Evolutionary conservation across 495 filamentous ascomycete genomes (phyloP).

Genomic region (Aspergillus sparsus): DNA sequence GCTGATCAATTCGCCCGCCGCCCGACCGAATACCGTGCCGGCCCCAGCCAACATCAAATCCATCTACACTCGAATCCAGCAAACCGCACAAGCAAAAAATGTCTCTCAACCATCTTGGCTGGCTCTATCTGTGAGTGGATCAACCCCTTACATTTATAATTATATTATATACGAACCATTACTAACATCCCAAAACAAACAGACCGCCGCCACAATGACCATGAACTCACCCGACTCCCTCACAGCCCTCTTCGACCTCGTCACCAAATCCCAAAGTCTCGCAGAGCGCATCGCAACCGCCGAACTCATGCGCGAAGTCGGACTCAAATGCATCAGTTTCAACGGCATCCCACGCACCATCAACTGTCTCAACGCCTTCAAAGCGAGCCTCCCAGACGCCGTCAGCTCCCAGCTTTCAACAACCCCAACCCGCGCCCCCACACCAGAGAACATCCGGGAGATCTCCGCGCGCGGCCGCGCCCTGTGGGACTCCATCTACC

Average conservation of each 20-base stretch:
- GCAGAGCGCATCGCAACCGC: conserved; percentile 55
- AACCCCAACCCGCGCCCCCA: conserved; percentile 50
- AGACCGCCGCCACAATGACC: conserved; percentile 74
- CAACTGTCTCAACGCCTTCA: conserved; percentile 72
- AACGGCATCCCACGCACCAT: conserved; percentile 83
- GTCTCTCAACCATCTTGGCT: conserved; percentile 65
- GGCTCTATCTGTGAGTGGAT: conserved; percentile 56
- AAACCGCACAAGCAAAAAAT: conserved; percentile 52
- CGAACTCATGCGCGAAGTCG: conserved; percentile 76
- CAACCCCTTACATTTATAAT: background rate
- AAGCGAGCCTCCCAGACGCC: conserved; percentile 50
- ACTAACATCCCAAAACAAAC: background rate
- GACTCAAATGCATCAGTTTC: conserved; percentile 80
- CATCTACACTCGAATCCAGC: conserved; percentile 60
- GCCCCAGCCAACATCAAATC: conserved; percentile 60
- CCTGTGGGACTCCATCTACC: conserved; percentile 74
- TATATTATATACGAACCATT: too few relatives aligned
- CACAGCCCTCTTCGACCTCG: conserved; percentile 53
- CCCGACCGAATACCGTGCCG: conserved; percentile 65
- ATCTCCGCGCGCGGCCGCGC: conserved; percentile 56
- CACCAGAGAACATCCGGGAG: conserved; percentile 47
- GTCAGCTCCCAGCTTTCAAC: conserved; percentile 48
- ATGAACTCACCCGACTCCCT: conserved; percentile 72
- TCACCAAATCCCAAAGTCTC: conserved; percentile 38
- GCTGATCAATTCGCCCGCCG: conserved; percentile 67